These are phyloP conservation scores for Chlamydomonas eustigma DNA, from an alignment of 139 green algal genomes.

Conservation along the genomic window DNA sequence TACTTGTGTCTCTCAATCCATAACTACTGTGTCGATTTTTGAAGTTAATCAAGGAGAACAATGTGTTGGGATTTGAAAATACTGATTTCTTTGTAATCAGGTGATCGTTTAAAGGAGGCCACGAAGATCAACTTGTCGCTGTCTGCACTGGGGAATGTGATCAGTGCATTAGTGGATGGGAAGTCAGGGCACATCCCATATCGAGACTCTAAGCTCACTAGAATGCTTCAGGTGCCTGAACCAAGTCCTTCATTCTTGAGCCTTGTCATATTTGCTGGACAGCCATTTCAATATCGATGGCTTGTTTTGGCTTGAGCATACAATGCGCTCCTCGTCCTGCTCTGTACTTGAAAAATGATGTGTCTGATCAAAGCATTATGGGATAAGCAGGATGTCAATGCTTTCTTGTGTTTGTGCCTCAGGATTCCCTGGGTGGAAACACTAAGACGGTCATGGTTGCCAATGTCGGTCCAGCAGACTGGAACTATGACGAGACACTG, in stretches of 20 bases:
- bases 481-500: slow-evolving; percentile 85
- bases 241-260: neutral
- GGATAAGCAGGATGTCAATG: too few relatives aligned
- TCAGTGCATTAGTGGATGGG: slow-evolving; percentile 64
- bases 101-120: slow-evolving; percentile 68
- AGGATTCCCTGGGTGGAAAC: slow-evolving; percentile 76
- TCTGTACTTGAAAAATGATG: too few relatives aligned
- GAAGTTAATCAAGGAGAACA: slow-evolving; percentile 55
- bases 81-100: slow-evolving; percentile 9
- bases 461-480: slow-evolving; percentile 75
- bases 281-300: too few relatives aligned
- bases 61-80: neutral
- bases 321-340: too few relatives aligned
- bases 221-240: slow-evolving; percentile 60
- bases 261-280: too few relatives aligned
- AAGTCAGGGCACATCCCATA: slow-evolving; percentile 66
- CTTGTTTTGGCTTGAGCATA: too few relatives aligned
- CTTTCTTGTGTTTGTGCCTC: neutral
- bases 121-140: slow-evolving; percentile 80
- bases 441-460: slow-evolving; percentile 86
- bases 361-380: too few relatives aligned
- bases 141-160: slow-evolving; percentile 77
- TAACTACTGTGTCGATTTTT: too few relatives aligned
- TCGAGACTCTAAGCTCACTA: slow-evolving; percentile 89
- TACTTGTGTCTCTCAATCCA: too few relatives aligned